Conservation (phyloP, 2,329 filamentous ascomycete species). For the Xylariaceae sp. region DNA sequence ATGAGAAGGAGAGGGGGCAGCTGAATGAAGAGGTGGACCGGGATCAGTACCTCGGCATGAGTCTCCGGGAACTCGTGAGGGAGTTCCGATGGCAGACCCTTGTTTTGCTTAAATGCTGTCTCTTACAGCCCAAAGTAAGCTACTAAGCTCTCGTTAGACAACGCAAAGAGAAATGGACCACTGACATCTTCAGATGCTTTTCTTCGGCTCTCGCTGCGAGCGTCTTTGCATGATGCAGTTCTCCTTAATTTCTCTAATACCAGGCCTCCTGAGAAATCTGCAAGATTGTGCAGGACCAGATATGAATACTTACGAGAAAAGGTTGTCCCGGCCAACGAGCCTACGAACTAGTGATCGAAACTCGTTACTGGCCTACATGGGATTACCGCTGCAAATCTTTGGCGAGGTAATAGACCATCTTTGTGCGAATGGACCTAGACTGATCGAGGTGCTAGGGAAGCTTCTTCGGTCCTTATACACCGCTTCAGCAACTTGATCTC, state of each 20-base stretch:
- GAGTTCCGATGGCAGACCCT: conserved; percentile 94
- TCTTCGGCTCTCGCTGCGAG: conserved; percentile 96
- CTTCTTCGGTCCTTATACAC: conserved; percentile 94
- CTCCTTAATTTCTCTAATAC: conserved; percentile 90
- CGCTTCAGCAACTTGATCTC: conserved; percentile 89
- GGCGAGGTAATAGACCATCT: conserved; percentile 59
- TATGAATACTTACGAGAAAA: conserved; percentile 76
- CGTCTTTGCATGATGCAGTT: conserved; percentile 98
- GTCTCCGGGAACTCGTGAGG: conserved; percentile 83
- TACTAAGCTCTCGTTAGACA: neutral
- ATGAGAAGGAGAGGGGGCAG: conserved; percentile 56
- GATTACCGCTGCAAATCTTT: conserved; percentile 89
- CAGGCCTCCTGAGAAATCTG: conserved; percentile 83
- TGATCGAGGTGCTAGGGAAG: conserved; percentile 58
- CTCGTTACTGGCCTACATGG: conserved; percentile 91
- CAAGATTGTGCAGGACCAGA: conserved; percentile 95
- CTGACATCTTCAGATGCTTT: conserved; percentile 69
- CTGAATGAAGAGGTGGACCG: conserved; percentile 65
- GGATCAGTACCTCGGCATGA: conserved; percentile 85
- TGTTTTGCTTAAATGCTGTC: conserved; percentile 86
- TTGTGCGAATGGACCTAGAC: neutral
- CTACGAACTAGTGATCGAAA: conserved; percentile 86
- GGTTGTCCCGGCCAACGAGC: conserved; percentile 71
- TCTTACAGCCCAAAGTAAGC: conserved; percentile 86
- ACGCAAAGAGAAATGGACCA: neutral